Evolutionary conservation across 208 protist species (phyloP).

Genomic region (Trypanosoma conorhini): DNA sequence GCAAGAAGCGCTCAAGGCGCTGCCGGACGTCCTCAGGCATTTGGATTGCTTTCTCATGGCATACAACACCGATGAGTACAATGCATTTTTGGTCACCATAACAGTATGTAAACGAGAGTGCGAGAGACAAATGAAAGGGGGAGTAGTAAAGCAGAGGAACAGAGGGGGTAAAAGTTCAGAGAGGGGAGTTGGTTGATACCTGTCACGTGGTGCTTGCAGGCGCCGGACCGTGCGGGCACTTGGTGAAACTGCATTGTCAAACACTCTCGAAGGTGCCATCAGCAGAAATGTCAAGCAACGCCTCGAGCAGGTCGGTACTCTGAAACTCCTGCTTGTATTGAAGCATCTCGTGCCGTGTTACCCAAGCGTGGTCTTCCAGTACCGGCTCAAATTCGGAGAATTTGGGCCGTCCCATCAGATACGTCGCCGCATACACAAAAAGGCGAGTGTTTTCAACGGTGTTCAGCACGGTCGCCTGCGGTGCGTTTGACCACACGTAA

Average conservation of each 20-base stretch:
- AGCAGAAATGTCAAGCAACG: conserved; percentile 67
- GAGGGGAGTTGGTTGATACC: background rate
- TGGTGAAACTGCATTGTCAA: background rate
- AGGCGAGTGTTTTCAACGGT: conserved; percentile 43
- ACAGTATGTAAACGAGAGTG: background rate
- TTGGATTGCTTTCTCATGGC: background rate
- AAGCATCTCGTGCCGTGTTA: conserved; percentile 63
- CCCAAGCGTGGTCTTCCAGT: conserved; percentile 78
- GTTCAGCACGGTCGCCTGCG: conserved; percentile 55
- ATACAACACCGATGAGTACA: background rate
- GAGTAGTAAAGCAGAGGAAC: background rate
- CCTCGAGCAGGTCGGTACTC: conserved; percentile 50
- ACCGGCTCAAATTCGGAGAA: conserved; percentile 58
- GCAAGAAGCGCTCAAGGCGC: conserved; percentile 17
- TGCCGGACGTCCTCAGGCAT: background rate
- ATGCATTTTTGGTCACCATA: background rate
- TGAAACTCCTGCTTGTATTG: conserved; percentile 71
- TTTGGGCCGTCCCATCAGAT: conserved; percentile 68
- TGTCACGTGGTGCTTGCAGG: background rate
- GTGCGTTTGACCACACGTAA: conserved; percentile 84
- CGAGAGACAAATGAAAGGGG: background rate
- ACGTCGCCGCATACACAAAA: conserved; percentile 74
- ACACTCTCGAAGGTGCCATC: conserved; percentile 70
- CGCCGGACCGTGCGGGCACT: background rate
- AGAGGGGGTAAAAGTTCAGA: background rate